Conservation (phyloP, 345 rosid genomes). For the Eucalyptus marginata region DNA sequence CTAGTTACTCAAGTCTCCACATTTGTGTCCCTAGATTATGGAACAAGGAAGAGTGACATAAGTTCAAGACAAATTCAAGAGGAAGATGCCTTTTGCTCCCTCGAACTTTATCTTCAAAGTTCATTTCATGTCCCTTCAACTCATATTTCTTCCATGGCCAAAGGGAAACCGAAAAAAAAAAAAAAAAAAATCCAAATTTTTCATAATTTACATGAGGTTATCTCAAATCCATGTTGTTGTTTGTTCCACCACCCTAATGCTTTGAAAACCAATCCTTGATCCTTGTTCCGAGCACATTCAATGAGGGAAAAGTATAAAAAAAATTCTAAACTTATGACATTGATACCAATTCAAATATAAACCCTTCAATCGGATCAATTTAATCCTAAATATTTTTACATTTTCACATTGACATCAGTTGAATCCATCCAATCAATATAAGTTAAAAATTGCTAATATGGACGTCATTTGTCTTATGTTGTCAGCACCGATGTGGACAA, state of each 20-base stretch:
- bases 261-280: too few relatives aligned
- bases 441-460: accelerated
- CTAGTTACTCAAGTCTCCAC: not conserved
- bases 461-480: accelerated
- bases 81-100: not conserved
- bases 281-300: accelerated
- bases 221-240: accelerated
- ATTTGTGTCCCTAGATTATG: accelerated
- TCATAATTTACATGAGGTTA: accelerated
- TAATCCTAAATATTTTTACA: too few relatives aligned
- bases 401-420: accelerated
- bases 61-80: not conserved
- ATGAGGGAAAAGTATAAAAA: too few relatives aligned
- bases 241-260: not conserved
- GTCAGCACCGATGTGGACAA: accelerated
- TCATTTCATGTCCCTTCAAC: not conserved
- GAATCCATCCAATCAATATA: accelerated
- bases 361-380: too few relatives aligned
- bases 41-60: not conserved
- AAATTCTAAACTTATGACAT: accelerated
- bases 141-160: not conserved
- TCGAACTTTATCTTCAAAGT: not conserved
- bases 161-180: accelerated
- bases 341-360: accelerated
- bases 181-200: not conserved